These are phyloP conservation scores for Theileria parva DNA, from an alignment of 169 alveolate genomes.

Conservation along the genomic window DNA sequence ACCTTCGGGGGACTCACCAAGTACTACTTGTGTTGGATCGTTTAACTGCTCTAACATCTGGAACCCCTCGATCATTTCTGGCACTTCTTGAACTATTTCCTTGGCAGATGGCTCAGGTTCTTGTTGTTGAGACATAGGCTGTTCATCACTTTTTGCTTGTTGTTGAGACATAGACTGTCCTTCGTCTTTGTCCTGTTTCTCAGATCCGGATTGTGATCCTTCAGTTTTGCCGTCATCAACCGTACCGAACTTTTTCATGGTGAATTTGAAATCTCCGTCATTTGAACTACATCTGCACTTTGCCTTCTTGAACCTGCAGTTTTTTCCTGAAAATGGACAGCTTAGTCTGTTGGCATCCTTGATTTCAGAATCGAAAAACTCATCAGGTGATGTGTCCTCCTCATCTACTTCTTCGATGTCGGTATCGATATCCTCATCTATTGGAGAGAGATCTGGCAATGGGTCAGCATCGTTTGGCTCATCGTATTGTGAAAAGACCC, in stretches of 20 bases:
- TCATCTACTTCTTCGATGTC: background rate
- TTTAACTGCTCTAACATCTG: background rate
- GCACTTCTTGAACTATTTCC: background rate
- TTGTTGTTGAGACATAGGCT: background rate
- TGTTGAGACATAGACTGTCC: background rate
- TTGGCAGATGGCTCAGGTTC: background rate
- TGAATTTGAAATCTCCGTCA: background rate
- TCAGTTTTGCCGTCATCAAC: background rate
- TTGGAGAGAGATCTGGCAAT: background rate
- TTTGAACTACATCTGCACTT: constrained; percentile 1
- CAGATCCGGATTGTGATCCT: constrained; percentile 5
- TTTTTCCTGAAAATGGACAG: constrained; percentile 7
- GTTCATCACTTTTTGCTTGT: constrained; percentile 5
- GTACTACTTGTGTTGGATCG: background rate
- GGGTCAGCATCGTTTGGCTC: background rate
- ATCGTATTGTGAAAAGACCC: background rate
- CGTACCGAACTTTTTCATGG: background rate
- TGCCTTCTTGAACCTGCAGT: constrained; percentile 11
- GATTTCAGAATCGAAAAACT: background rate
- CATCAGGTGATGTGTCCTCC: background rate
- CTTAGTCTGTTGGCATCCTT: background rate
- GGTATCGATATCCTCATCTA: background rate
- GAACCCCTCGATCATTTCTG: constrained; percentile 18
- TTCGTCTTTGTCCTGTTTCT: background rate
- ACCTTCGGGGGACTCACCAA: background rate